Conservation (phyloP, 2,329 filamentous ascomycete genomes). For the Emergomyces africanus region DNA sequence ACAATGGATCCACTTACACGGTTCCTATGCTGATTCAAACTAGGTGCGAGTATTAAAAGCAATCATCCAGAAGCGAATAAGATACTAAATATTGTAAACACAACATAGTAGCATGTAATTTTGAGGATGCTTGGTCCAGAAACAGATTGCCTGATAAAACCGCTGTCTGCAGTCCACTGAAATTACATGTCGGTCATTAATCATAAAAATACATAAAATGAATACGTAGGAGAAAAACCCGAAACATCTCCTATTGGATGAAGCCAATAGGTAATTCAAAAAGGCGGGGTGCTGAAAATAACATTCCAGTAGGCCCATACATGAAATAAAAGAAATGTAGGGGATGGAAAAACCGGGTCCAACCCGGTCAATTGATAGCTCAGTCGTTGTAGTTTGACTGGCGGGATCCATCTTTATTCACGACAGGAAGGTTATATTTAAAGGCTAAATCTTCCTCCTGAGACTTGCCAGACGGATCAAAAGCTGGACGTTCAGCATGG, state of each 20-base stretch:
- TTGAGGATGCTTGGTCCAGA: neutral
- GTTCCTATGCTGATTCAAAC: neutral
- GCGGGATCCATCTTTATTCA: slow-evolving; percentile 44
- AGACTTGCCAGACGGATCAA: slow-evolving; percentile 33
- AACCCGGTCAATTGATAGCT: neutral
- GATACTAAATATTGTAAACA: neutral
- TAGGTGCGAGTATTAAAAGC: neutral
- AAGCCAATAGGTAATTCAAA: neutral
- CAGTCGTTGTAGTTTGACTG: slow-evolving; percentile 47
- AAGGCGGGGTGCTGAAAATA: neutral
- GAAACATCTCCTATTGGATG: neutral
- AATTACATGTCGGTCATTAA: neutral
- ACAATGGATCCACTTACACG: neutral
- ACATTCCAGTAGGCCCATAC: too few species aligned
- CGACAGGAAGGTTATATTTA: slow-evolving; percentile 36
- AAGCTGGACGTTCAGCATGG: slow-evolving; percentile 35
- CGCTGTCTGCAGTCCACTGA: neutral
- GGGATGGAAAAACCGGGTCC: neutral
- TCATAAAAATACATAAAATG: neutral
- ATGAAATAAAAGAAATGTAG: neutral
- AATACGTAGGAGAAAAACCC: neutral
- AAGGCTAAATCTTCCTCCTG: slow-evolving; percentile 42
- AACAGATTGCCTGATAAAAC: neutral
- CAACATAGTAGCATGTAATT: neutral
- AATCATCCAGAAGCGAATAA: neutral